phyloP scores from a whole-genome alignment of 78 protist species.

The Dictyostelium purpureum region DNA sequence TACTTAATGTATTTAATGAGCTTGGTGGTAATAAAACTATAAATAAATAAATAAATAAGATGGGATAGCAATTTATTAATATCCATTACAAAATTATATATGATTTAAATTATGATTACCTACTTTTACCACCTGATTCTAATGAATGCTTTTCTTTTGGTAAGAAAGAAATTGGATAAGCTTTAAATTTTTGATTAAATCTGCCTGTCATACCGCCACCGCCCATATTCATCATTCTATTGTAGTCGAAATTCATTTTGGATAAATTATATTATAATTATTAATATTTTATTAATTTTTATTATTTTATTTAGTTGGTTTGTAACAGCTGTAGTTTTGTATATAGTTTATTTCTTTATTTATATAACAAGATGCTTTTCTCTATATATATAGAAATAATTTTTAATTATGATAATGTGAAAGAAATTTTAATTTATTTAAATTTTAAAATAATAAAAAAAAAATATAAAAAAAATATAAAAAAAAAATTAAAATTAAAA shows the following conservation, averaged over 20 bases:
- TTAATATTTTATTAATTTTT: background rate
- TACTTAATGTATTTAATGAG: conserved; percentile 67
- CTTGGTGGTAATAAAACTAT: conserved; percentile 77
- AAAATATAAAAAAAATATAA: background rate
- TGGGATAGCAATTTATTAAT: background rate
- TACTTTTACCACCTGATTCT: conserved; percentile 80
- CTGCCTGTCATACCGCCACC: conserved; percentile 4
- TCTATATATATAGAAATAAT: too few species aligned
- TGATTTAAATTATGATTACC: too few species aligned
- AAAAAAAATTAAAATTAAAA: background rate
- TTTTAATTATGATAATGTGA: too few species aligned
- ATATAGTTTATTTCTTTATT: too few species aligned
- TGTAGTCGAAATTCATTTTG: background rate
- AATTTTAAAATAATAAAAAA: background rate
- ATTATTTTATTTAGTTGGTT: background rate
- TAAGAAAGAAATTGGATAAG: background rate
- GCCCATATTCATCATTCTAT: background rate
- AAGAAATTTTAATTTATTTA: too few species aligned
- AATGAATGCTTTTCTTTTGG: conserved; percentile 18
- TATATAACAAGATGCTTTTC: too few species aligned
- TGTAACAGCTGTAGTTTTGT: background rate
- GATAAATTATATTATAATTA: background rate
- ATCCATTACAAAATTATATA: background rate
- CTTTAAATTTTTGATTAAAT: conserved; percentile 42
- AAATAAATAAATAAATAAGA: background rate